These are phyloP conservation scores for Macaranga tanarius DNA, from an alignment of 441 rosid genomes.

Conservation along the genomic window DNA sequence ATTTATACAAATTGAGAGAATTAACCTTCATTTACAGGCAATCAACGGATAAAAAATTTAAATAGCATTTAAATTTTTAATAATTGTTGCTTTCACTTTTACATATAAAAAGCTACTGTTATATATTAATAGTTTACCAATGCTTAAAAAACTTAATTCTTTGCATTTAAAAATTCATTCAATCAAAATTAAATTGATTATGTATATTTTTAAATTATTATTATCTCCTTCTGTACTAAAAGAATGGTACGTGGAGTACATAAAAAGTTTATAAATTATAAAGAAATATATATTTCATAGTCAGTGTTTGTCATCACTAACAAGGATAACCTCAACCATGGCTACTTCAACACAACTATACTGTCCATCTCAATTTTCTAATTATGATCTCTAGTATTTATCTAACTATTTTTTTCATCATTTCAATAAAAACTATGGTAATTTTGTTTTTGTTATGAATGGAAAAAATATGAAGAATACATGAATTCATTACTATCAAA, in stretches of 20 bases:
- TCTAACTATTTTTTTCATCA: no score
- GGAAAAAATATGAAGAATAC: conserved; percentile 68
- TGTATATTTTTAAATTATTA: no score
- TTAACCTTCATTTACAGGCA: no score
- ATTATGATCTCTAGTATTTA: no score
- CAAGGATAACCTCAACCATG: conserved; percentile 78
- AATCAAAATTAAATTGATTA: no score
- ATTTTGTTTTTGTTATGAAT: background rate
- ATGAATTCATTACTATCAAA: conserved; percentile 81
- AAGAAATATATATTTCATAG: conserved; percentile 92
- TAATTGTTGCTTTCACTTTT: background rate
- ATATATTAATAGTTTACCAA: no score
- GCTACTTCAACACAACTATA: conserved; percentile 68
- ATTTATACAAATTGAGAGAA: no score
- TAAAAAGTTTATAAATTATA: conserved; percentile 73
- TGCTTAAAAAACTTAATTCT: background rate
- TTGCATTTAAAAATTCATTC: no score
- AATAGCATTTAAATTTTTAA: no score
- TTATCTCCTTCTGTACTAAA: conserved; percentile 53
- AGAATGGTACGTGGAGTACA: conserved; percentile 70
- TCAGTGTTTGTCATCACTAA: conserved; percentile 77
- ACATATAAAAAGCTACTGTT: no score
- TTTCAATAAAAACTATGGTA: no score
- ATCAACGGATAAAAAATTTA: no score
- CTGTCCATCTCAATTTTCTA: conserved; percentile 27